Percentiles rank a stretch among this genome's conserved stretches.
phyloP scores from a whole-genome alignment of 345 rosid genomes.

The Psidium friedrichsthalianum region DNA sequence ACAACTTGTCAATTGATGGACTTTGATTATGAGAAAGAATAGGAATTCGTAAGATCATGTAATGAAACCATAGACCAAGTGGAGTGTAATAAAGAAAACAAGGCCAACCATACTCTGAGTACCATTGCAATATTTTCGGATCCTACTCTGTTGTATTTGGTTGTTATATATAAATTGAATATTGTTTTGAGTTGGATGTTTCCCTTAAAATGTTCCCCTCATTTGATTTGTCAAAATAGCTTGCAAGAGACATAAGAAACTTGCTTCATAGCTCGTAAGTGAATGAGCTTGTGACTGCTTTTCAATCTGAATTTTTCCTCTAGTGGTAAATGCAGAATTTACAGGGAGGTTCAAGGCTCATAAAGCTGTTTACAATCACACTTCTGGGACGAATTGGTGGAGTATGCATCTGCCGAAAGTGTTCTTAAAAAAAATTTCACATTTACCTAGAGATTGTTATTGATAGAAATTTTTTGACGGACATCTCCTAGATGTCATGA shows the following conservation, averaged over 20 bases:
- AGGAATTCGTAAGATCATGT: no score
- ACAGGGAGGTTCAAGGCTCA: slow-evolving; percentile 25
- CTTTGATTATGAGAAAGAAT: no score
- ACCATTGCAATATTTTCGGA: no score
- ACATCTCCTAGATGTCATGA: background rate
- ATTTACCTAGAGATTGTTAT: background rate
- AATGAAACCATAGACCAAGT: no score
- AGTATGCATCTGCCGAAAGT: slow-evolving; percentile 88
- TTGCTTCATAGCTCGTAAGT: background rate
- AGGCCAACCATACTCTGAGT: no score
- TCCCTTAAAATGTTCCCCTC: background rate
- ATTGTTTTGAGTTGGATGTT: background rate
- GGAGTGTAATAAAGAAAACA: no score
- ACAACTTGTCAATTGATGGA: no score
- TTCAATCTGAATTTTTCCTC: background rate
- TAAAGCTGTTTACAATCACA: slow-evolving; percentile 45
- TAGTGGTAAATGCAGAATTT: slow-evolving; percentile 23
- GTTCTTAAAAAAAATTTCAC: background rate
- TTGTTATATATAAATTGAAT: no score
- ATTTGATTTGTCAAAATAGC: no score
- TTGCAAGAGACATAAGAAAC: no score
- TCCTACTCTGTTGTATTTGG: no score
- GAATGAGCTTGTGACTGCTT: background rate
- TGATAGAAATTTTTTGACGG: no score
- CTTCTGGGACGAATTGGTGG: slow-evolving; percentile 66